Conservation (phyloP, 352 stramenopile genomes). For the Phytopythium montanum region DNA sequence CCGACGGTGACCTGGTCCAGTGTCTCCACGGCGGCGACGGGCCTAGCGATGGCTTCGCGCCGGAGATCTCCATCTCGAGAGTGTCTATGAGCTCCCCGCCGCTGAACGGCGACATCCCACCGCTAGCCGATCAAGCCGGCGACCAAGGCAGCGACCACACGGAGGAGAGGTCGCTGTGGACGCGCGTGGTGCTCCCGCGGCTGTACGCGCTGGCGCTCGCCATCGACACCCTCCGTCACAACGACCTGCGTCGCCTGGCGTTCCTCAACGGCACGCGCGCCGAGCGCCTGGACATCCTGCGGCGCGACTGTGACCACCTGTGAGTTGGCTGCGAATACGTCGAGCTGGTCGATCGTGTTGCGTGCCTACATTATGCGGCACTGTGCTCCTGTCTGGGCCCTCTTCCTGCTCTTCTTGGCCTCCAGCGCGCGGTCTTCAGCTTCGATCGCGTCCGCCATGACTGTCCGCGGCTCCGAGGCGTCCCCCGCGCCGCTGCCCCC, state of each 20-base stretch:
- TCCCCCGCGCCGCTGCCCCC: slow-evolving; percentile 4
- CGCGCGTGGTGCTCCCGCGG: slow-evolving; percentile 53
- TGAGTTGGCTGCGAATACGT: slow-evolving; percentile 19
- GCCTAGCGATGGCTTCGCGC: not conserved
- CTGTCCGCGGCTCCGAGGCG: slow-evolving; percentile 49
- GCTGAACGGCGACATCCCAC: slow-evolving; percentile 15
- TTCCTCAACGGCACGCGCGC: slow-evolving; percentile 54
- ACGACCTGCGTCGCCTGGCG: slow-evolving; percentile 50
- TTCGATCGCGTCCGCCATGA: slow-evolving; percentile 76
- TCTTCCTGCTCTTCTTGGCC: slow-evolving; percentile 26
- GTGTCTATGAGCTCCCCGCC: slow-evolving; percentile 42
- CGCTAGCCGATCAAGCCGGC: not conserved
- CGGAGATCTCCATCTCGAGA: slow-evolving; percentile 50
- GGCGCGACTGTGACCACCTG: slow-evolving; percentile 51
- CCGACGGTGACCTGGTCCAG: slow-evolving; percentile 65
- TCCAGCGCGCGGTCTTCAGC: slow-evolving; percentile 64
- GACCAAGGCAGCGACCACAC: not conserved
- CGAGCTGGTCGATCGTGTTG: slow-evolving; percentile 6
- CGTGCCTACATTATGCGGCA: slow-evolving; percentile 36
- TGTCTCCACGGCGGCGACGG: slow-evolving; percentile 43
- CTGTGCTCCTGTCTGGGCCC: slow-evolving; percentile 8
- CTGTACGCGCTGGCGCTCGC: slow-evolving; percentile 46
- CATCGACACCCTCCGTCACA: slow-evolving; percentile 41
- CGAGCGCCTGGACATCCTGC: slow-evolving; percentile 45
- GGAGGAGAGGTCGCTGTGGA: slow-evolving; percentile 54